A percentile compares a stretch with the other conserved stretches of the same genome.
These are phyloP conservation scores for Nigrospora oryzae DNA, from an alignment of 2,329 filamentous ascomycete genomes.

Conservation along the genomic window DNA sequence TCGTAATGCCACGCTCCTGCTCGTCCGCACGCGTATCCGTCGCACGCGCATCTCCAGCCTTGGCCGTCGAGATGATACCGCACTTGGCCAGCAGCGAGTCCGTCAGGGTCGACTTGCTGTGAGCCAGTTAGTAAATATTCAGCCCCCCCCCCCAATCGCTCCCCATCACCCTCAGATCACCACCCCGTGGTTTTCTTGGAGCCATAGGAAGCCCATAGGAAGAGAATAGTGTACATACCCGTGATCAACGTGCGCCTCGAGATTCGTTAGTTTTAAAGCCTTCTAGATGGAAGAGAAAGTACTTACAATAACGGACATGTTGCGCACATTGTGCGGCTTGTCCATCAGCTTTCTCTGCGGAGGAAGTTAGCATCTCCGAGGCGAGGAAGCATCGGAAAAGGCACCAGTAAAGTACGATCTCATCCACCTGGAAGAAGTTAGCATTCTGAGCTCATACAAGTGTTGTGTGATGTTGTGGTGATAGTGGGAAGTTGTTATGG, in stretches of 20 bases:
- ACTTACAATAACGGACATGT: background rate
- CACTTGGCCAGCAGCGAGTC: conserved; percentile 98
- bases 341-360: too few relatives aligned
- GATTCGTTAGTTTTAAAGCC: conserved; percentile 62
- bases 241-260: conserved; percentile 99
- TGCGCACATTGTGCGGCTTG: background rate
- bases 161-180: too few relatives aligned
- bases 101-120: conserved; percentile 88
- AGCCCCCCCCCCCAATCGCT: too few relatives aligned
- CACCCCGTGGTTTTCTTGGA: too few relatives aligned
- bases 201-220: too few relatives aligned
- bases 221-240: conserved; percentile 30
- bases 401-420: too few relatives aligned
- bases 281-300: too few relatives aligned
- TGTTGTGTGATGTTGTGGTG: too few relatives aligned
- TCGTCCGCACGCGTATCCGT: conserved; percentile 97
- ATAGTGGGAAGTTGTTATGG: too few relatives aligned
- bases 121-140: too few relatives aligned
- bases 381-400: too few relatives aligned
- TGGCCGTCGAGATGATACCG: conserved; percentile 97
- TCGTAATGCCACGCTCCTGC: conserved; percentile 99
- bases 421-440: conserved; percentile 93
- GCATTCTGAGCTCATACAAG: conserved; percentile 4
- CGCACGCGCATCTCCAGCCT: conserved; percentile 91
- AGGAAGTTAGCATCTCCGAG: too few relatives aligned